phyloP scores from a whole-genome alignment of 2,329 filamentous ascomycete species.

The Fusarium luffae region DNA sequence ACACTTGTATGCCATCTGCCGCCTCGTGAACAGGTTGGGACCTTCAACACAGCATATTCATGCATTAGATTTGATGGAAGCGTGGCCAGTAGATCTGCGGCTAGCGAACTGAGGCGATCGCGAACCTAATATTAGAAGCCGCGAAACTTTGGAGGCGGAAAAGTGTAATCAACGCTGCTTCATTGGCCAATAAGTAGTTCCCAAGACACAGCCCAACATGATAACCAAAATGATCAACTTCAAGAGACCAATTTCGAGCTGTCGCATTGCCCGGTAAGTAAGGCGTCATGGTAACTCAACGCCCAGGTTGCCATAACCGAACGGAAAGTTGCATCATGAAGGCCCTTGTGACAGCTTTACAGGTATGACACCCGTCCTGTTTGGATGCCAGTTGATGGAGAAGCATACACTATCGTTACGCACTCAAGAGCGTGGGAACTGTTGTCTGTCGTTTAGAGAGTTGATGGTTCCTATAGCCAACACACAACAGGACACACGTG shows the following conservation, averaged over 20 bases:
- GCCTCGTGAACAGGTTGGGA: background rate
- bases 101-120: conserved; percentile 6
- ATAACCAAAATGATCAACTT: background rate
- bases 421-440: conserved; percentile 3
- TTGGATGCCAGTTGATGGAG: background rate
- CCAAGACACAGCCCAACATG: background rate
- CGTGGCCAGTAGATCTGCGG: conserved; percentile 2
- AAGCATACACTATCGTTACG: conserved; percentile 26
- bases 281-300: conserved; percentile 16
- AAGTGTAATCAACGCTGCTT: conserved; percentile 7
- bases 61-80: conserved; percentile 2
- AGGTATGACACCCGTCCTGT: conserved; percentile 29
- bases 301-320: conserved; percentile 10
- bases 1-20: conserved; percentile 39
- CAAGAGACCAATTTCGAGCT: background rate
- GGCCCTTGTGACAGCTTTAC: conserved; percentile 14
- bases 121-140: conserved; percentile 20
- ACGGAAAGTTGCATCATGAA: conserved; percentile 24
- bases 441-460: background rate
- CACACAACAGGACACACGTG: conserved; percentile 38
- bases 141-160: conserved; percentile 7
- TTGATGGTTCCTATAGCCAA: conserved; percentile 17
- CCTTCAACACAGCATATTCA: background rate
- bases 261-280: conserved; percentile 1
- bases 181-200: background rate